phyloP scores from a whole-genome alignment of 2,329 filamentous ascomycete genomes.

The Rhinocladiella similis region DNA sequence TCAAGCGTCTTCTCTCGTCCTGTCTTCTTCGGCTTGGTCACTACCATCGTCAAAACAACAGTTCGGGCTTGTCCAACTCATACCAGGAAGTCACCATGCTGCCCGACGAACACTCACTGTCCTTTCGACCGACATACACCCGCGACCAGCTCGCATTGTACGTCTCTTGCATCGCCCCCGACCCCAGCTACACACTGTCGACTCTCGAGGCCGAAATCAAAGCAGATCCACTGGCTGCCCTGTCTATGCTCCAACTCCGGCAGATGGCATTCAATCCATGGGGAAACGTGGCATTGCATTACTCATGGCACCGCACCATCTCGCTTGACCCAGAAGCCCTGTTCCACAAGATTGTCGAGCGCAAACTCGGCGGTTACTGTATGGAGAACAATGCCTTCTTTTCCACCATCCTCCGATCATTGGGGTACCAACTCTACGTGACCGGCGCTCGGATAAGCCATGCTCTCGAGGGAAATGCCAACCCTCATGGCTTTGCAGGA shows the following conservation, averaged over 20 bases:
- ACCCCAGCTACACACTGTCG: constrained; percentile 27
- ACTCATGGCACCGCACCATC: constrained; percentile 50
- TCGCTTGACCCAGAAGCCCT: constrained; percentile 51
- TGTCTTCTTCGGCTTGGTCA: too few relatives aligned
- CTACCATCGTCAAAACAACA: too few relatives aligned
- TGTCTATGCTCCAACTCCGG: constrained; percentile 40
- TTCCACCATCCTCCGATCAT: constrained; percentile 49
- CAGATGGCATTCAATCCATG: constrained; percentile 55
- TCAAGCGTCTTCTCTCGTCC: too few relatives aligned
- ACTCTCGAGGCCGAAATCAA: constrained; percentile 33
- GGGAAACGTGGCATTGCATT: constrained; percentile 59
- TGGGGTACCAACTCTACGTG: constrained; percentile 57
- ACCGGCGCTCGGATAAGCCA: constrained; percentile 53
- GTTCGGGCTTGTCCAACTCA: too few relatives aligned
- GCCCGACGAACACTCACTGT: constrained; percentile 4
- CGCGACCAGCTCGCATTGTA: constrained; percentile 39
- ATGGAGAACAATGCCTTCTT: constrained; percentile 62
- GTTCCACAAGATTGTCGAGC: constrained; percentile 54
- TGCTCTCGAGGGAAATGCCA: constrained; percentile 36
- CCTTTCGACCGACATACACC: constrained; percentile 35
- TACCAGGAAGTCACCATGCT: constrained; percentile 7
- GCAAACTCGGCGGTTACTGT: constrained; percentile 58
- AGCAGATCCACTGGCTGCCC: constrained; percentile 33
- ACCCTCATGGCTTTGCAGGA: constrained; percentile 42
- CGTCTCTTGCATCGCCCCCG: constrained; percentile 33